Base-by-base conservation (phyloP, 106 monocot genomes). In the Xerophyta viscosa region DNA sequence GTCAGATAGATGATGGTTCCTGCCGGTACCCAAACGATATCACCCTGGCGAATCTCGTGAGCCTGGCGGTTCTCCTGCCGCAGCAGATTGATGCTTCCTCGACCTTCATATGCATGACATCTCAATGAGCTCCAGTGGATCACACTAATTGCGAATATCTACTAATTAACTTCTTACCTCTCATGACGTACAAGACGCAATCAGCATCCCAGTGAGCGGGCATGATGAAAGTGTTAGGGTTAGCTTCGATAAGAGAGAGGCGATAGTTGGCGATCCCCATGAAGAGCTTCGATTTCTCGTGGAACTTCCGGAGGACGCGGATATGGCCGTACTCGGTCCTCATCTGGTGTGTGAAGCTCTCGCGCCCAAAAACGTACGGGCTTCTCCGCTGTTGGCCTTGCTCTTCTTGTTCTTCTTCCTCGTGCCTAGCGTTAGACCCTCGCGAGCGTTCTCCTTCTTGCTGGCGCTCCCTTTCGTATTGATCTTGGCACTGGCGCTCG, bases 181-280 rank as follows among this genome's bases (percentile, higher is more conserved):
- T 5, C 27, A 63, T 33, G 1, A 71, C 71, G 31, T 48, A 71
- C 31, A 47, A 48, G 37, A 71, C 27, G 10, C 12, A 41, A 13
- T 63, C 63, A 26, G 71, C 71, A 25, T 71, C 71, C 36, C 27
- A 56, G 47, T 71, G 71, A 27, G 54, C 29, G 6, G 71, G 71
- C 56, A 71, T 39, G 5, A 63, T 8, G 56, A 71, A 63, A 7
- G 63, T 63, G 14, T 29, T 46, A 0, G 71, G 71, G 30, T 63
- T 53, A 1, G 37, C 63, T 20, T 71, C 49, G 13, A 71, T 18
- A n/a, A 63, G 8, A 13, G 55, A 46, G 8, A 71, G 22, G 2
- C 71, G 23, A 39, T 63, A 63, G 27, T 71, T 57, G 22, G 62
- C 55, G 10, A 71, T 71, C 8, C 63, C 62, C 3, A 47, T n/a